Evolutionary conservation across 164 flowering plant genomes (phyloP).

Genomic region (Dillenia suffruticosa): DNA sequence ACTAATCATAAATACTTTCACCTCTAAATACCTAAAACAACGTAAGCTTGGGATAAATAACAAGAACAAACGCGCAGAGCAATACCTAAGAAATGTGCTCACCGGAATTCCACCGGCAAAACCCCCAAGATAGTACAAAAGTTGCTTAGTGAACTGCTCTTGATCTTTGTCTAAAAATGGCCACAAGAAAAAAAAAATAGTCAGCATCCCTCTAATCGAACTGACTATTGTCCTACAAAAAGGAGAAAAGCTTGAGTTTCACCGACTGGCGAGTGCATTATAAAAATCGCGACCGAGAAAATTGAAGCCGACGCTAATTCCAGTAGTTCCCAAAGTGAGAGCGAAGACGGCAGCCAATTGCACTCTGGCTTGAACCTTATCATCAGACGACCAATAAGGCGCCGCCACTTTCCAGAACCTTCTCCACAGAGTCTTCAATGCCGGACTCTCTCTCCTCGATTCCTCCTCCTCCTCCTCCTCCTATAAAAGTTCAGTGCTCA

Average conservation of each 20-base stretch:
- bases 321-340: constrained; percentile 90
- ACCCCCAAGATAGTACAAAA: constrained; percentile 75
- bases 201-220: neutral
- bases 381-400: constrained; percentile 93
- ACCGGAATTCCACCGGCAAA: constrained; percentile 99
- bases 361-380: constrained; percentile 63
- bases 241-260: neutral
- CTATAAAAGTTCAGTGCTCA: neutral
- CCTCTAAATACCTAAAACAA: too few relatives aligned
- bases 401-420: constrained; percentile 95
- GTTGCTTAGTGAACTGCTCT: constrained; percentile 86
- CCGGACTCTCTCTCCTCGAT: constrained; percentile 31
- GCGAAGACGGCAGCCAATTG: constrained; percentile 82
- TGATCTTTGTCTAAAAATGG: constrained; percentile 74
- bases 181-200: constrained; percentile 1
- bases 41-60: too few relatives aligned
- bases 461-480: constrained; percentile 16
- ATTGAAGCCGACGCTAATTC: constrained; percentile 92
- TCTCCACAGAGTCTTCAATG: constrained; percentile 41
- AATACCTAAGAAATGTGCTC: constrained; percentile 86
- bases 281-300: constrained; percentile 97
- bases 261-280: constrained; percentile 86
- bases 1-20: too few relatives aligned
- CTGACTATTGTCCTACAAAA: neutral
- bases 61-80: constrained; percentile 4